Conservation (phyloP, 2,329 filamentous ascomycete species). For the Cladophialophora yegresii region DNA sequence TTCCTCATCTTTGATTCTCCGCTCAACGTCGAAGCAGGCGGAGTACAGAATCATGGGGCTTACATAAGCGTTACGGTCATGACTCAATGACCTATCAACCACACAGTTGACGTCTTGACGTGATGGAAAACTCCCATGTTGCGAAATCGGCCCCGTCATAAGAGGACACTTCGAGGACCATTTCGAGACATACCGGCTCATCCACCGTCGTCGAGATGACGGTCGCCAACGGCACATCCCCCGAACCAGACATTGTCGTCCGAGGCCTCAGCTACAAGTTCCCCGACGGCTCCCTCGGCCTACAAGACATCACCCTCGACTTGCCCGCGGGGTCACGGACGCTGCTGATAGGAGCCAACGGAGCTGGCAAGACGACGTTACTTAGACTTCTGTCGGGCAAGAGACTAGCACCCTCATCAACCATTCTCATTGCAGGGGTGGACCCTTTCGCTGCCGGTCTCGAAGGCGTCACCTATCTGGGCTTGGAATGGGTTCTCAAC, state of each 20-base stretch:
- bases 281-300: conserved; percentile 77
- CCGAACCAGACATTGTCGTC: conserved; percentile 67
- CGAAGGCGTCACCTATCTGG: conserved; percentile 94
- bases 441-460: conserved; percentile 90
- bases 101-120: neutral
- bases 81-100: neutral
- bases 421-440: conserved; percentile 75
- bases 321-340: conserved; percentile 84
- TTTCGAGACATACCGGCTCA: neutral
- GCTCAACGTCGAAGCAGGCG: neutral
- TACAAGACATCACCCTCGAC: conserved; percentile 70
- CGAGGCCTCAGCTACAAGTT: conserved; percentile 83
- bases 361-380: conserved; percentile 94
- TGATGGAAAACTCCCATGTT: neutral
- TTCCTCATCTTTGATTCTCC: neutral
- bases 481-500: conserved; percentile 97
- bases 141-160: neutral
- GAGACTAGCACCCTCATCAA: conserved; percentile 76
- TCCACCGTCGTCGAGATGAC: neutral
- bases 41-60: neutral
- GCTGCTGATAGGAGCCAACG: conserved; percentile 90
- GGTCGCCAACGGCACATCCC: neutral
- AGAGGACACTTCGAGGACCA: too few species aligned
- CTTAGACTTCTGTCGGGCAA: conserved; percentile 93
- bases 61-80: neutral